phyloP scores from a whole-genome alignment of 805 yeast genomes.

The Candida piceae region DNA sequence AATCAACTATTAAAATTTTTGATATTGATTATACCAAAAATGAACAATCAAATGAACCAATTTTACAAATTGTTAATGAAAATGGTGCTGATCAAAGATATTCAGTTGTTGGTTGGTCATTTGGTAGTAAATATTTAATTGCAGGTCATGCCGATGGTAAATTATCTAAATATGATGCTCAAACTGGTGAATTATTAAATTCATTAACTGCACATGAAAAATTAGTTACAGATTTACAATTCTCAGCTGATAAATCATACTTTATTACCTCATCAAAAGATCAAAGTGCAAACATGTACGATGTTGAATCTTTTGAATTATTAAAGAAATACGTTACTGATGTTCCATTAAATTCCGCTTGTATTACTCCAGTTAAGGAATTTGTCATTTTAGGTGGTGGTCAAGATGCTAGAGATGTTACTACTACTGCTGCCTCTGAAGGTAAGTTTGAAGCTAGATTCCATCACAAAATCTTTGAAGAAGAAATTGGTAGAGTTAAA shows the following conservation, averaged over 20 bases:
- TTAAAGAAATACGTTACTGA: slow-evolving; percentile 78
- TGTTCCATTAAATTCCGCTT: slow-evolving; percentile 93
- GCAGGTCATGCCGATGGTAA: slow-evolving; percentile 88
- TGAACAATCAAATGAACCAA: slow-evolving; percentile 50
- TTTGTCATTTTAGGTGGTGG: slow-evolving; percentile 97
- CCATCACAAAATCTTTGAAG: slow-evolving; percentile 90
- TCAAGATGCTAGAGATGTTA: slow-evolving; percentile 97
- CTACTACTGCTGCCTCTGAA: slow-evolving; percentile 89
- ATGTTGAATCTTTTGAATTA: slow-evolving; percentile 67
- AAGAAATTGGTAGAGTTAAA: slow-evolving; percentile 93
- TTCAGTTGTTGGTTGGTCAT: slow-evolving; percentile 84
- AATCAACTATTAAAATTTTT: slow-evolving; percentile 70
- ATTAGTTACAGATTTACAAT: slow-evolving; percentile 83
- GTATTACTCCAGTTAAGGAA: slow-evolving; percentile 89
- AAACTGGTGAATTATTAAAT: slow-evolving; percentile 63
- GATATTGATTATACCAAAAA: slow-evolving; percentile 44
- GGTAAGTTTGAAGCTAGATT: slow-evolving; percentile 97
- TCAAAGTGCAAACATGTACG: slow-evolving; percentile 72
- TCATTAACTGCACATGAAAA: slow-evolving; percentile 67
- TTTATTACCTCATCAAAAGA: slow-evolving; percentile 93
- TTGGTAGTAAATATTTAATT: slow-evolving; percentile 65
- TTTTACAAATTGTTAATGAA: slow-evolving; percentile 49
- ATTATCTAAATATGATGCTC: slow-evolving; percentile 72
- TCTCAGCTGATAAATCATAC: slow-evolving; percentile 80
- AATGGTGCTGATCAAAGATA: slow-evolving; percentile 49